Evolutionary conservation across 129 eudicot species (phyloP), one percentile per base, ranked within the genome.

Genomic region (Chrysanthemum seticuspe): DNA sequence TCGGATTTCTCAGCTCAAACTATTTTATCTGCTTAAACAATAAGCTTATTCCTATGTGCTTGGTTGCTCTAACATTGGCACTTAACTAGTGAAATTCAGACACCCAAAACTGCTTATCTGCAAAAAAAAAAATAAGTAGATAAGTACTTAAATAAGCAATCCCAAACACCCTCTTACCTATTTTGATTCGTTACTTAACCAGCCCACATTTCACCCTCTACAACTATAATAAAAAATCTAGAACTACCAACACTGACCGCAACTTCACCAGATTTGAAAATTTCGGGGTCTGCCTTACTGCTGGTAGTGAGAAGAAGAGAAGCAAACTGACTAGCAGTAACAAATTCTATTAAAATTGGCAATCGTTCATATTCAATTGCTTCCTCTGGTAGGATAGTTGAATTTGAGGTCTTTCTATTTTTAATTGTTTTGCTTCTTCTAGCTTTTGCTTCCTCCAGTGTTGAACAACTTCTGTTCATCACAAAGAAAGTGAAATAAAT

Each of bases 211-310:
- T 10, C 52, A 6, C 2, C 69, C 51, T 40, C 52, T 40, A 36
- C 13, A 36, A 36, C 44, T 36, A 34, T 14, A 31, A 31, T 70
- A 4, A 57, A 11, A 40, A 71, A 58, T 40, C 55, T 40, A 71
- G 0, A 44, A 56, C 56, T 57, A 59, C 48, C 47, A 45, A 14
- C n/a, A 62, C 87, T 36, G 87, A 89, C 97, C 51, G 97, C 96
- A 55, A 92, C 86, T 85, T 92, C 96, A 61, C 97, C 97, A 23
- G 89, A 78, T 66, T 76, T 84, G 83, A 85, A 87, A 56, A 92
- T 67, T 56, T 68, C 78, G 63, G 82, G 79, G 60, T 89, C 83
- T 0, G 96, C 87, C 13, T 65, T 13, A 19, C 84, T 19, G 58
- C 96, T 85, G 10, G 88, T 85, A 10, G 94, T 87, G 86, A 83